Conservation (phyloP, 768 basidiomycete species). For the Leccinum rimulosum region DNA sequence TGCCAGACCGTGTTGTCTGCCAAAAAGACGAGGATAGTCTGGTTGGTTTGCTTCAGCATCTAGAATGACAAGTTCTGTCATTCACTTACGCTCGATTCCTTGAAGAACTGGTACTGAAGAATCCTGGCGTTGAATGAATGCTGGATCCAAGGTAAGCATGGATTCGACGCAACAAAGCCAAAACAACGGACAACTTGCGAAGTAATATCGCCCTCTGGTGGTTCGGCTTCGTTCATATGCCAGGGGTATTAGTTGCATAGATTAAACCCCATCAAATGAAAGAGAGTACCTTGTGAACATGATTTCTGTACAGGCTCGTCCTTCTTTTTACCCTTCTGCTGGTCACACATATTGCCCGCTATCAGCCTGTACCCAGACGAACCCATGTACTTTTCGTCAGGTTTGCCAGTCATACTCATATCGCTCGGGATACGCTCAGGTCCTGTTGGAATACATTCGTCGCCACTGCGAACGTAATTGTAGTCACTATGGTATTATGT, state of each 20-base stretch:
- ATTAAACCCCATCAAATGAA: background rate
- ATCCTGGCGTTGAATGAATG: constrained; percentile 65
- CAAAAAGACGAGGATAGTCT: constrained; percentile 85
- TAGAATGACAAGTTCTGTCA: background rate
- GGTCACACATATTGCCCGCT: constrained; percentile 85
- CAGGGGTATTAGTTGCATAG: background rate
- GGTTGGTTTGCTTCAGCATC: constrained; percentile 1
- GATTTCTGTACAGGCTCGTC: constrained; percentile 69
- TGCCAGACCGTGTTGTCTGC: constrained; percentile 84
- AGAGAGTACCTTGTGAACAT: constrained; percentile 66
- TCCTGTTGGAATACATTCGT: constrained; percentile 79
- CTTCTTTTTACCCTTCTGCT: constrained; percentile 54
- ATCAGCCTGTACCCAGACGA: constrained; percentile 92
- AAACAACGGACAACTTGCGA: constrained; percentile 62
- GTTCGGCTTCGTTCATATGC: constrained; percentile 54
- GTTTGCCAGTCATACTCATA: constrained; percentile 50
- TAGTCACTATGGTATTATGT: constrained; percentile 61
- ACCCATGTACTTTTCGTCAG: constrained; percentile 68
- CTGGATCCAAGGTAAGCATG: constrained; percentile 37
- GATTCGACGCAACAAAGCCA: background rate
- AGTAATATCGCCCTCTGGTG: constrained; percentile 71
- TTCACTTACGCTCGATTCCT: constrained; percentile 59
- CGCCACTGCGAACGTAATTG: constrained; percentile 75
- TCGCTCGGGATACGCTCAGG: constrained; percentile 84
- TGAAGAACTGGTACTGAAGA: constrained; percentile 82